Evolutionary conservation across 305 asterid genomes (phyloP), one percentile per base, ranked within the genome.

Genomic region (Fraxinus sp.): DNA sequence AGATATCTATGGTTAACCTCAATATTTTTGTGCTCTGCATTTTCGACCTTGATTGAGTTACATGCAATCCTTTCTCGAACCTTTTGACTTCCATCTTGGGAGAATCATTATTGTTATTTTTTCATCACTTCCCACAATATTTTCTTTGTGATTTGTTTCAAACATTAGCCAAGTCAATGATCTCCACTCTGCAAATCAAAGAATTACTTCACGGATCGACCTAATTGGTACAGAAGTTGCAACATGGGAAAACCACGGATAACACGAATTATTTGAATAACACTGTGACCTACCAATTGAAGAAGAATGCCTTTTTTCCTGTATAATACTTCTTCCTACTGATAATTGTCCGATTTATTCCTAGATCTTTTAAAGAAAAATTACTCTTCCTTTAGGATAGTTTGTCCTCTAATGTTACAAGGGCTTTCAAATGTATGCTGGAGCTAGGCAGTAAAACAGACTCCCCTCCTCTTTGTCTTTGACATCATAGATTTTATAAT

Each of bases 401-500:
- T 52, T 73, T 72, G 36, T 80, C 32, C 36, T 80, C 77, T 36
- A 35, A 26, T 68, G 64, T 77, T 26, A n/a, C 14, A 1, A 24
- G 66, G 76, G 30, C 24, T 30, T 37, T 30, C 10, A 30, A n/a
- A 71, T 66, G 75, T 72, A 11, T 37, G 52, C 35, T 30, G 33
- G 55, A 55, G 35, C 85, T 55, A 26, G 33, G 79, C 13, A 20
- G 70, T 36, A 77, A 22, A 41, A 7, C 7, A 77, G 26, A 41
- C 74, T 52, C 85, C 73, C 73, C 22, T 64, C 22, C 30, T 52
- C 16, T 33, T 24, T 78, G 81, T 78, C 46, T 8, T 55, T 24
- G 78, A 36, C 62, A 55, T 52, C 20, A 71, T 52, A 32, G 80
- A 55, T 77, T 68, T 81, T 26, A 68, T 64, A 30, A 39, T 84